Evolutionary conservation across 2,329 filamentous ascomycete species (phyloP), one percentile per base, ranked within the genome.

Genomic region (Sclerotiophoma versabilis): DNA sequence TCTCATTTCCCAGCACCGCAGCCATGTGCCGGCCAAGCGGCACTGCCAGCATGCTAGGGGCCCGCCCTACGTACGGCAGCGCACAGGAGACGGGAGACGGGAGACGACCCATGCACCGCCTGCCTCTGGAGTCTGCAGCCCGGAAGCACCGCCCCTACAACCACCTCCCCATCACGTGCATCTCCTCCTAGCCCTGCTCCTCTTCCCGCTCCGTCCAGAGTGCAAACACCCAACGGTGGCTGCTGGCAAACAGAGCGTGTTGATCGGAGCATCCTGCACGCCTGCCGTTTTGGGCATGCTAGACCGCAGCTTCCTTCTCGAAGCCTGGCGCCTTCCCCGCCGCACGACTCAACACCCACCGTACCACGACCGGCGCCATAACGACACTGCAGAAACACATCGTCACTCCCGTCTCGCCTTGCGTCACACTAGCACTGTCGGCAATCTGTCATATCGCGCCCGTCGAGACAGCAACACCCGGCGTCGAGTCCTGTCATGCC

Each of bases 361-460:
- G 49, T 58, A 36, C 38, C 46, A 50, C 46, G 20, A 36, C 46
- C 45, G 49, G 9, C 39, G 42, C 37, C 56, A 38, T 34, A 54
- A 38, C 50, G 38, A 54, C 50, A 30, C 42, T 43, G 45, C 53
- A 57, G 49, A 49, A 29, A 38, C 41, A 32, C 47, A 46, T 41
- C 48, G 45, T 57, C 57, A 37, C 49, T 53, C 45, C 49, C 49
- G 45, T 46, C 56, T 55, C 30, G 47, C 51, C 43, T 59, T 51
- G 57, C 52, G 41, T 55, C 52, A 48, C 45, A 45, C 51, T 49
- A 38, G 41, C 27, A 37, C 39, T 48, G 56, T 44, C 43, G 39
- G 32, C 37, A 11, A 49, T 44, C 43, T 52, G 54, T 52, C 54
- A 52, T 14, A 44, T 37, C 43, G 12, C 37, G 42, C 39, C 45